Percentiles rank a stretch among this genome's conserved stretches.
Conservation (phyloP, 2,329 filamentous ascomycete species). For the Leptodontidium sp. region DNA sequence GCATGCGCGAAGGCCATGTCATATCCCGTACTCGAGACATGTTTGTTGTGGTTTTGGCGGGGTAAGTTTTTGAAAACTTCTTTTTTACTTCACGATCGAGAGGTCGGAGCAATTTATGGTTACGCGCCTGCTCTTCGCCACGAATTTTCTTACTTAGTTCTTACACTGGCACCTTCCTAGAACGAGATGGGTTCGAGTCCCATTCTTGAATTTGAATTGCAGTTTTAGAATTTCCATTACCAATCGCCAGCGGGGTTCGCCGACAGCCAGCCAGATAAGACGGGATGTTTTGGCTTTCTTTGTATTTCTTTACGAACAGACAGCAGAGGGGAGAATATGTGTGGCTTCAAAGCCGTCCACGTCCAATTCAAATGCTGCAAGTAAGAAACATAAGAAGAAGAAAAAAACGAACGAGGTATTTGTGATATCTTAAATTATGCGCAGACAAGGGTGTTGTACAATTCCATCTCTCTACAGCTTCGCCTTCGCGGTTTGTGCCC, state of each 20-base stretch:
- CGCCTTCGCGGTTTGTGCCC: conserved; percentile 65
- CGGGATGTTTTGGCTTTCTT: background rate
- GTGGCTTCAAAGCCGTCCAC: background rate
- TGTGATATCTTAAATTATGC: background rate
- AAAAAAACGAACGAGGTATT: background rate
- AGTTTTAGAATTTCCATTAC: conserved; percentile 1
- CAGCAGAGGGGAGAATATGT: background rate
- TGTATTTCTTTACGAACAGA: background rate
- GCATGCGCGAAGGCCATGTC: conserved; percentile 43
- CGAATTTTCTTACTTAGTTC: background rate
- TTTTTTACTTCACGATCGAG: background rate
- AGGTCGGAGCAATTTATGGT: background rate
- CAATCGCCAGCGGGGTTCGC: conserved; percentile 33
- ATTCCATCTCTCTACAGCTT: conserved; percentile 39
- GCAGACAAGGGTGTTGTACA: conserved; percentile 25
- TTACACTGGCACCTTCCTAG: conserved; percentile 15
- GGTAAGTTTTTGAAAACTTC: background rate
- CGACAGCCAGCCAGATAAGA: conserved; percentile 29
- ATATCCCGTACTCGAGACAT: conserved; percentile 42
- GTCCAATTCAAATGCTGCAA: background rate
- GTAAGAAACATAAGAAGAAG: too few species aligned
- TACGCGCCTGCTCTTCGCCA: background rate
- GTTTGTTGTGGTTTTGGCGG: conserved; percentile 22
- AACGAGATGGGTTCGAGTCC: conserved; percentile 16
- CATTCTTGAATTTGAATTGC: conserved; percentile 22